phyloP scores from a whole-genome alignment of 495 filamentous ascomycete genomes.

The Platismatia glauca region DNA sequence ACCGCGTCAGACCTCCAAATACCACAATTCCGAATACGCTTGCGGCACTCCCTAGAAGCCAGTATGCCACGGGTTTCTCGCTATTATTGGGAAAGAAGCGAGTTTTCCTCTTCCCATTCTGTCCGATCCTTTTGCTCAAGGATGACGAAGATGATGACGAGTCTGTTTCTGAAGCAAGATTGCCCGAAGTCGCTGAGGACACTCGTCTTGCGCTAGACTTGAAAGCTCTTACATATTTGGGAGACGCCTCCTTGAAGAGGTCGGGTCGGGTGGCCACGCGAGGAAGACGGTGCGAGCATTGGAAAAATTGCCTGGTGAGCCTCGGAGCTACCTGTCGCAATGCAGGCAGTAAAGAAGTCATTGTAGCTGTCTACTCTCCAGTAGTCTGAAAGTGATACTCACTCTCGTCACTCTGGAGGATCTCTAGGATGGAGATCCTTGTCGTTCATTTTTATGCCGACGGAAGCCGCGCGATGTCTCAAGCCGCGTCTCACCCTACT shows the following conservation, averaged over 20 bases:
- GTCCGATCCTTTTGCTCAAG: slow-evolving; percentile 12
- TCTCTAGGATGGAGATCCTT: not conserved
- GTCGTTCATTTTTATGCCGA: slow-evolving; percentile 5
- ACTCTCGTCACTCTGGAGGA: not conserved
- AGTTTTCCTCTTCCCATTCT: slow-evolving; percentile 1
- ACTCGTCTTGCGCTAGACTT: slow-evolving; percentile 17
- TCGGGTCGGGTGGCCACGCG: not conserved
- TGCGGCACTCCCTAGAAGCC: slow-evolving; percentile 81
- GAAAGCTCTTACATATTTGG: slow-evolving; percentile 20
- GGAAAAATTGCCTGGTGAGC: slow-evolving; percentile 40
- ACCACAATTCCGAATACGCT: slow-evolving; percentile 95
- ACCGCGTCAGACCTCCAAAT: slow-evolving; percentile 82
- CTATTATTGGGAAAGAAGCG: slow-evolving; percentile 61
- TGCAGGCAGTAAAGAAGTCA: slow-evolving; percentile 35
- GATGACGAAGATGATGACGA: slow-evolving; percentile 17
- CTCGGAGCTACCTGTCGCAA: slow-evolving; percentile 42
- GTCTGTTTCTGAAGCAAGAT: not conserved
- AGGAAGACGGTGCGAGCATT: slow-evolving; percentile 39
- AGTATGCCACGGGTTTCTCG: slow-evolving; percentile 73
- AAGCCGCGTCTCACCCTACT: slow-evolving; percentile 3
- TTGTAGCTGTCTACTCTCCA: slow-evolving; percentile 11
- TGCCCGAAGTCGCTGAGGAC: not conserved
- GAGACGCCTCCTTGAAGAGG: slow-evolving; percentile 15
- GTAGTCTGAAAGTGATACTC: not conserved
- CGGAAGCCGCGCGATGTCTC: not conserved